Conservation (phyloP, 768 basidiomycete genomes). For the Lactifluus subvellereus region DNA sequence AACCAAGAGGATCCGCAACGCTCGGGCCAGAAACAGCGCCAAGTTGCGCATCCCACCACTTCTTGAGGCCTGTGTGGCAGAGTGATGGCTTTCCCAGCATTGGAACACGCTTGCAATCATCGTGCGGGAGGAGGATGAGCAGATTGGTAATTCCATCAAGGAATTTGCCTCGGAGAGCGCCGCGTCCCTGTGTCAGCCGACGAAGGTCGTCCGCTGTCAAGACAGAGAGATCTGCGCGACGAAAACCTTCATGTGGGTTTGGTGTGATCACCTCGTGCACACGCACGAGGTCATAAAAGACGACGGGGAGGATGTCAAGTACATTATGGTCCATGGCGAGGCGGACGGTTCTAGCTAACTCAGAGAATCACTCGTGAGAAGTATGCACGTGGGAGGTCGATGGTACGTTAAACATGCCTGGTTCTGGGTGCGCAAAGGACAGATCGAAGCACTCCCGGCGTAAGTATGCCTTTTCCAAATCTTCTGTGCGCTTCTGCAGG, state of each 20-base stretch:
- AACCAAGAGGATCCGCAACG: slow-evolving; percentile 16
- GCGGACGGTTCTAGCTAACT: slow-evolving; percentile 16
- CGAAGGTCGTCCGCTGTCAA: slow-evolving; percentile 19
- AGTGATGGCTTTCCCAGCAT: slow-evolving; percentile 32
- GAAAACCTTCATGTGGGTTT: slow-evolving; percentile 13
- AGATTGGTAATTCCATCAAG: slow-evolving; percentile 47
- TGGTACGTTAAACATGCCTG: slow-evolving; percentile 9
- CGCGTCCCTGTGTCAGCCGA: slow-evolving; percentile 19
- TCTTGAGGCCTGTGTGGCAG: slow-evolving; percentile 12
- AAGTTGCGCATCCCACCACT: slow-evolving; percentile 18
- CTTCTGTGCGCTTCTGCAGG: slow-evolving; percentile 19
- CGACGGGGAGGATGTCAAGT: slow-evolving; percentile 21
- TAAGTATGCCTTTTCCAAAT: slow-evolving; percentile 16
- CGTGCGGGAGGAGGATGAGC: slow-evolving; percentile 77
- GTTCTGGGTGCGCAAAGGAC: slow-evolving; percentile 21
- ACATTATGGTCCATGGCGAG: slow-evolving; percentile 20
- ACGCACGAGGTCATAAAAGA: slow-evolving; percentile 19
- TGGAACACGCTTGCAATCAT: slow-evolving; percentile 86
- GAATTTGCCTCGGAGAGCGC: slow-evolving; percentile 15
- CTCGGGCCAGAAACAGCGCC: slow-evolving; percentile 15
- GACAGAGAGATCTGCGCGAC: slow-evolving; percentile 18
- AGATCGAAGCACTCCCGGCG: slow-evolving; percentile 16
- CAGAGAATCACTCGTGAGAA: background rate
- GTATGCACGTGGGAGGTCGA: background rate
- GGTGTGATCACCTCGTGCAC: slow-evolving; percentile 17